These are phyloP conservation scores for Brassica nigra DNA, from an alignment of 345 rosid species.

Conservation along the genomic window DNA sequence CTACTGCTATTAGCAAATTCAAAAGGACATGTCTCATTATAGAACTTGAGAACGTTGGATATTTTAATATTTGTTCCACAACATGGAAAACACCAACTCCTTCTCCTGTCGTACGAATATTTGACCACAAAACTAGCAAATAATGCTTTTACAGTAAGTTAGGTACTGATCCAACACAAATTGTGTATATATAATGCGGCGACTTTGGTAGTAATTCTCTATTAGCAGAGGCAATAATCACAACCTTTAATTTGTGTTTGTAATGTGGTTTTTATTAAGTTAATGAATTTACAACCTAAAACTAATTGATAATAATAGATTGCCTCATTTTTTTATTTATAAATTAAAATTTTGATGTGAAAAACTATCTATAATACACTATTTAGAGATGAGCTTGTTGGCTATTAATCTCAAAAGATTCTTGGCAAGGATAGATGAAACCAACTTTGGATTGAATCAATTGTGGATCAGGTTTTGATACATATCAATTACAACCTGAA, in stretches of 20 bases:
- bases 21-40: background rate
- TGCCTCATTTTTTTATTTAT: no score
- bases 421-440: no score
- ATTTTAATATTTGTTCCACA: background rate
- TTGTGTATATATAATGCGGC: background rate
- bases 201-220: background rate
- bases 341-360: no score
- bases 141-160: background rate
- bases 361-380: no score
- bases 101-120: background rate
- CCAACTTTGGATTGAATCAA: no score
- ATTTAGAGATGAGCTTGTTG: no score
- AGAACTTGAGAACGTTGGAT: background rate
- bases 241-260: background rate
- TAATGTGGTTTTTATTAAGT: background rate
- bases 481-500: no score
- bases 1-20: conserved; percentile 22
- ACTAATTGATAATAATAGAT: no score
- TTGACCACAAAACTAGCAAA: background rate
- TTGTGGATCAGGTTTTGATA: no score
- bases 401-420: no score
- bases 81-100: background rate
- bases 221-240: background rate
- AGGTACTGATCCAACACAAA: background rate
- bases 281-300: no score